phyloP scores from a whole-genome alignment of 768 basidiomycete genomes.

The Rhizopogon roseolus region DNA sequence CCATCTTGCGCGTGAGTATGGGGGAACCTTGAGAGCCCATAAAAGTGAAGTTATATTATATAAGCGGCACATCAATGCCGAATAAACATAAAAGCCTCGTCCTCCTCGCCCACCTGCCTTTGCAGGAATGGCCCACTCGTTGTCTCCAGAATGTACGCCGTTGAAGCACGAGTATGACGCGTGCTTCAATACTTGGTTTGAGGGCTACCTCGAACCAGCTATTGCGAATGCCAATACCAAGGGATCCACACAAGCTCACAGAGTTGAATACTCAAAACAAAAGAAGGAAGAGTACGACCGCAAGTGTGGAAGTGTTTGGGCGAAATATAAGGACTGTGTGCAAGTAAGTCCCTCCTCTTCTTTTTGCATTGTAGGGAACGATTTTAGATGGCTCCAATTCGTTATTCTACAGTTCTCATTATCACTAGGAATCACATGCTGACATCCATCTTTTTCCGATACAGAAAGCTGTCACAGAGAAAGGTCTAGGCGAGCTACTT shows the following conservation, averaged over 20 bases:
- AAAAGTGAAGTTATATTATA: neutral
- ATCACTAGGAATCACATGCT: neutral
- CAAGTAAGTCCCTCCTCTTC: constrained; percentile 48
- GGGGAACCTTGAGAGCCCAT: neutral
- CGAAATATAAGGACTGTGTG: constrained; percentile 74
- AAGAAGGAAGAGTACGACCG: constrained; percentile 87
- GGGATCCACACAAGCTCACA: constrained; percentile 36
- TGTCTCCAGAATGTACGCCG: constrained; percentile 82
- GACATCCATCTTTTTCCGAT: neutral
- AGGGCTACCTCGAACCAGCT: constrained; percentile 89
- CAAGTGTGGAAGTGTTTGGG: constrained; percentile 83
- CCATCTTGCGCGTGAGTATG: constrained; percentile 19
- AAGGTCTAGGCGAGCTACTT: constrained; percentile 70
- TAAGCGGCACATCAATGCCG: neutral
- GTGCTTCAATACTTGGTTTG: constrained; percentile 98
- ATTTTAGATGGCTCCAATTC: neutral
- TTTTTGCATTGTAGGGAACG: neutral
- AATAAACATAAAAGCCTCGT: too few species aligned
- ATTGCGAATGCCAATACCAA: constrained; percentile 36
- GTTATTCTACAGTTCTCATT: neutral
- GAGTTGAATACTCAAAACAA: constrained; percentile 58
- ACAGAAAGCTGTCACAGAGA: constrained; percentile 77
- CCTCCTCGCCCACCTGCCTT: too few species aligned
- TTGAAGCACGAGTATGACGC: constrained; percentile 87
- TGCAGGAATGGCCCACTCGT: constrained; percentile 65